Evolutionary conservation across 2,329 filamentous ascomycete genomes (phyloP).

Genomic region (Ophiostoma novo-ulmi): DNA sequence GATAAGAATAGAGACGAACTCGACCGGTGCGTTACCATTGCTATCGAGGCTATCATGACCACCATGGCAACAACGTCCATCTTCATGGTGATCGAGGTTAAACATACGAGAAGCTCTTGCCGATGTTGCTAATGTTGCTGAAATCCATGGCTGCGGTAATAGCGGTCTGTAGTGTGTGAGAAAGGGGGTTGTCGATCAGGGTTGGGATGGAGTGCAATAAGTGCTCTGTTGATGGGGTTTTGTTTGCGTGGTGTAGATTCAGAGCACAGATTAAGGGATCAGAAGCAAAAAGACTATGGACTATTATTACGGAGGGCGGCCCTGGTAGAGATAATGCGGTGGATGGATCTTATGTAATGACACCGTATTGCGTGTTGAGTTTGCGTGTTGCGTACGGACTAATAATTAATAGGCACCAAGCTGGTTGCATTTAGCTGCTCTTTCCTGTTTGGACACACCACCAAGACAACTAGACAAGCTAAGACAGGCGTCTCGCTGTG

Average conservation of each 20-base stretch:
- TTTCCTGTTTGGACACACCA: not conserved
- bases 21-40: not conserved
- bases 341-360: conserved; percentile 11
- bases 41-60: not conserved
- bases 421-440: not conserved
- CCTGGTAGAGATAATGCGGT: too few relatives aligned
- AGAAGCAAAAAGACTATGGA: conserved; percentile 8
- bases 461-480: too few relatives aligned
- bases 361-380: conserved; percentile 6
- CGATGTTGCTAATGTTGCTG: conserved; percentile 54
- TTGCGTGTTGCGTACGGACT: not conserved
- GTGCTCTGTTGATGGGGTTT: not conserved
- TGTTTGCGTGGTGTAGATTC: conserved; percentile 4
- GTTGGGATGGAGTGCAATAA: not conserved
- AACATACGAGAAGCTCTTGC: conserved; percentile 52
- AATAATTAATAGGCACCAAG: not conserved
- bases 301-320: not conserved
- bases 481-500: conserved; percentile 2
- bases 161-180: not conserved
- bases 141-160: conserved; percentile 48
- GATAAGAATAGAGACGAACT: not conserved
- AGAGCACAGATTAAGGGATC: not conserved
- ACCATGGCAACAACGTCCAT: not conserved
- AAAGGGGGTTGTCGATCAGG: not conserved
- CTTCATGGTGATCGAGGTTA: conserved; percentile 11